Evolutionary conservation across 164 flowering plant genomes (phyloP), one percentile per base, ranked within the genome.

Genomic region (Magnolia kwangsiensis): DNA sequence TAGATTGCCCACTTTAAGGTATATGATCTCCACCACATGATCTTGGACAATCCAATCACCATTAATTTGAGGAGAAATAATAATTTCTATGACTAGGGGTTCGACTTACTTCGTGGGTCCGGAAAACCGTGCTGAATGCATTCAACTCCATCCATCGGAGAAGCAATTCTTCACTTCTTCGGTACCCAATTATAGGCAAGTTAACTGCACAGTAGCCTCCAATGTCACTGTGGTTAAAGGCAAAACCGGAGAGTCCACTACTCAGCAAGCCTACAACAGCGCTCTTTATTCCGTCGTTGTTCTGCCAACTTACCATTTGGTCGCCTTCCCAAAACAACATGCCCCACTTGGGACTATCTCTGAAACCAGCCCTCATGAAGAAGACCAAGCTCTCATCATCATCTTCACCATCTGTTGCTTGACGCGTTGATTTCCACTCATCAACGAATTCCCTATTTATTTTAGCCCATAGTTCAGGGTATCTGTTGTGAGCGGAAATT

Each of bases 251-350:
- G 55, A 93, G 79, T 55, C 97, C 94, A 77, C 96, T 82, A 83
- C 94, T 91, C n/a, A 93, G 86, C 79, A 93, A 85, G 24, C 96
- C 97, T 61, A 87, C 84, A 10, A 93, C 97, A 13, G 96, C 83
- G 82, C 97, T 93, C 86, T 93, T 93, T 73, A 93, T 90, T 58
- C 97, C 97, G 79, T 93, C 97, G 82, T 93, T 87, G 7, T 85
- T 78, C 72, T 93, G 96, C 97, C 96, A 91, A 73, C 97, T 93
- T 50, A 93, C 96, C 97, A 93, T 93, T 81, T 93, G 97, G 76
- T 93, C 97, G 19, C 96, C 97, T 86, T 91, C 96, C 97, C 97
- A 91, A 76, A 93, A 93, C 63, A 93, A 80, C 89, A 86, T 87
- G 65, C 87, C 93, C 96, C 96, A 91, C 78, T 82, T 91, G 3